Evolutionary conservation across 129 eudicot species (phyloP), one percentile per base, ranked within the genome.

Genomic region (Flaveria linearis): DNA sequence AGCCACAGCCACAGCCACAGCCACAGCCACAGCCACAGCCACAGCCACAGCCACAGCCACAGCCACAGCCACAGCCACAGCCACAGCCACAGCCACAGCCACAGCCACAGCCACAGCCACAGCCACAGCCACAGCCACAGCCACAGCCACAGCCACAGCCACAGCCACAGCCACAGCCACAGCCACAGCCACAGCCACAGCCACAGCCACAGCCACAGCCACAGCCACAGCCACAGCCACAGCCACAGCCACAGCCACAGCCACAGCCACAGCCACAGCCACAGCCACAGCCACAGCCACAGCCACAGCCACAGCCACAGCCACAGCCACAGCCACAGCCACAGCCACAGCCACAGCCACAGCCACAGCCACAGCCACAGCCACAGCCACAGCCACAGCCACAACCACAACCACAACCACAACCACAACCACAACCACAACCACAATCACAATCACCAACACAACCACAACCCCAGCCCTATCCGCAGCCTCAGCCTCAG

Each of bases 271-370:
- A 68, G 57, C 84, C 86, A 65, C 69, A 47, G 9, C 60, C n/a
- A 25, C 66, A 58, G n/a, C n/a, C 84, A 86, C 83, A 68, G 57
- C 84, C 86, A 65, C 69, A 47, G 9, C 60, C n/a, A 25, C 66
- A 58, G n/a, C n/a, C 84, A 86, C 83, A 68, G 57, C 84, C 86
- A 65, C 69, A 47, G 9, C 60, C n/a, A 25, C 66, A 58, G n/a
- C n/a, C 84, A 86, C 83, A 68, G 57, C 84, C 86, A 65, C 69
- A 47, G 9, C 60, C n/a, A 25, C 66, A 58, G 57, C 84, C 84
- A 86, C 83, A 68, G 57, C 84, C 86, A 65, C 69, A 47, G 9
- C 60, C n/a, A 25, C 66, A 58, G 12, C 53, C 84, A 86, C 83
- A 68, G 57, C 84, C 86, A 65, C 69, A 47, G 9, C 60, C n/a